Base-by-base conservation (phyloP, 1,139 yeast species). In the Magnusiomyces tetraspermus region DNA sequence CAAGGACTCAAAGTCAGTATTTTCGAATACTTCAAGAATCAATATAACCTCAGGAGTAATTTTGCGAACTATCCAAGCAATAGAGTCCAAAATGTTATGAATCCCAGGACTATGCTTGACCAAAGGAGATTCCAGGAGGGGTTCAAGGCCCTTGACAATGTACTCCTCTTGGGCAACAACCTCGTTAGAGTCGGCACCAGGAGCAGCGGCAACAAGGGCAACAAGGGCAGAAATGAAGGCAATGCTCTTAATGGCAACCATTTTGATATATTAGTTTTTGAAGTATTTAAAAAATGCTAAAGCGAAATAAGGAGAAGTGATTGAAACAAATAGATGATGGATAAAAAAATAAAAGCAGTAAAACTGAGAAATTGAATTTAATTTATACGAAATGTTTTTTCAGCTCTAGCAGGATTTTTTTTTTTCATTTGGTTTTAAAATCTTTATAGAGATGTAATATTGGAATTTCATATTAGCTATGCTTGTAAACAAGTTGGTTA, bases 161-260 rank as follows among this genome's bases (percentile, higher is more conserved):
- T 4, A 21, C 13, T 19, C 26, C 5, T 19, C 24, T 5, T 8
- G 6, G 24, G 24, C 26, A 40, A 24, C 5, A 19, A 40, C 43
- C 3, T 19, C 43, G 10, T 10, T 17, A 22, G 43, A 40, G n/a
- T 10, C 43, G 15, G 26, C 43, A 21, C 8, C 15, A 40, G 26
- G 24, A 40, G 43, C 43, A 40, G 43, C 26, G n/a, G 43, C 43
- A 19, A 40, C n/a, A 17, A 8, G 19, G 43, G 43, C 43, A 40
- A 17, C 43, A 19, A 40, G 43, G 17, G 38, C 17, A 40, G 43
- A 22, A 24, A 40, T 10, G n/a, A 40, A 11, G 19, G 43, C 43
- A 40, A 40, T 8, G 26, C 19, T 40, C 43, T 40, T 40, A 19
- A 40, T 19, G 43, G 26, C 23, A 40, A 40, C 43, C 43, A 40